Evolutionary conservation across 1,284 basidiomycete species (phyloP), one percentile per base, ranked within the genome.

Genomic region (Ceratobasidium sp.): DNA sequence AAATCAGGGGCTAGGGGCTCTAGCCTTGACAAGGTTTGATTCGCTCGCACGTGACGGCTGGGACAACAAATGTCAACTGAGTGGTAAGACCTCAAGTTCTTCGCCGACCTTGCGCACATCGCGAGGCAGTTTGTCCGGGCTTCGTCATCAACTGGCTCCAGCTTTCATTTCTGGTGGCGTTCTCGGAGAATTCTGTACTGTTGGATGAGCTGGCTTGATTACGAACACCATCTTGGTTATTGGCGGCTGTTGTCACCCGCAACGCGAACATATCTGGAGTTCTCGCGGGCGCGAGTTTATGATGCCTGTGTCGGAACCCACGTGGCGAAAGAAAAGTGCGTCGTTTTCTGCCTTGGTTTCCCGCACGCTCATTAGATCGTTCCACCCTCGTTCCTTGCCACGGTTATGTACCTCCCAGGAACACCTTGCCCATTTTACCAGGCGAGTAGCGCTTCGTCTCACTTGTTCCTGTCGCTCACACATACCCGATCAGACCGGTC

Each of bases 371-470:
- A 6, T 53, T 19, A 27, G 6, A 8, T 7, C 8, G 22, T 19
- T 53, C 8, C 51, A 27, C 22, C 22, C 22, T 11, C 51, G n/a
- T n/a, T n/a, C n/a, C n/a, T n/a, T n/a, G n/a, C 22, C 34, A 54
- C 22, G 37, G 19, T 58, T 13, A 39, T 48, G 54, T 64, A 64
- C 29, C 51, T 27, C 51, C n/a, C 37, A 69, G 66, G 51, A 58
- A 69, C 19, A 16, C 66, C 66, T 22, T 69, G 66, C 58, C 66
- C 66, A 5, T 69, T 69, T 58, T 69, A 69, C 41, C 22, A 56
- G 53, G 66, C 48, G 8, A 27, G 53, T 58, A 13, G 13, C 34
- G 2, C 22, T 51, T 4, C 46, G n/a, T 51, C 31, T 53, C 48
- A 2, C 48, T 29, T 51, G 43, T 19, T 4, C 24, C n/a, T 14